Conservation (phyloP, 495 filamentous ascomycete genomes). For the Trichoderma orchidacearum region DNA sequence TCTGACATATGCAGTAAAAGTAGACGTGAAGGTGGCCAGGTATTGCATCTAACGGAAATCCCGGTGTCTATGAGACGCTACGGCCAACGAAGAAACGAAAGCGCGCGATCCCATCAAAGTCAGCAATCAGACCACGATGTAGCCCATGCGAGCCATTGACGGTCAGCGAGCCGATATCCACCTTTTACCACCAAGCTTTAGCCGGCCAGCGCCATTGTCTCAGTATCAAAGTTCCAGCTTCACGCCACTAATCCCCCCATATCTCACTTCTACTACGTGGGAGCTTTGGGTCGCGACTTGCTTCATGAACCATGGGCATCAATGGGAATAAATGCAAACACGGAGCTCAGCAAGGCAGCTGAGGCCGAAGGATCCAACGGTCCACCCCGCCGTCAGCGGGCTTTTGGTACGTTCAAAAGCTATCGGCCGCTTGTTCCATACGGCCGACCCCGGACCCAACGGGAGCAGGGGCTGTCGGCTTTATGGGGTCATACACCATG, state of each 20-base stretch:
- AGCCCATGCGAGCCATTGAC: not conserved
- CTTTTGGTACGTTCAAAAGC: not conserved
- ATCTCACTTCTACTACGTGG: too few species aligned
- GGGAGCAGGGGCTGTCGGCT: not conserved
- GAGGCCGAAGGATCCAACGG: not conserved
- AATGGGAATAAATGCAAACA: too few species aligned
- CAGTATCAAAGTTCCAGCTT: not conserved
- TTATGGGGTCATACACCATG: not conserved
- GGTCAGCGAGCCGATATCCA: not conserved
- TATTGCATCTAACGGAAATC: not conserved
- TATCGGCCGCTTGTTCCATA: not conserved
- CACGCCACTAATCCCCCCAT: not conserved
- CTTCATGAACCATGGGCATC: too few species aligned
- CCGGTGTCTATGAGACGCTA: too few species aligned
- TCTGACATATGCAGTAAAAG: too few species aligned
- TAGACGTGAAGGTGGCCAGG: not conserved
- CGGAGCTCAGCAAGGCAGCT: not conserved
- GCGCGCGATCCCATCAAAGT: too few species aligned
- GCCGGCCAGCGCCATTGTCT: not conserved
- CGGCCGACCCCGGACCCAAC: not conserved
- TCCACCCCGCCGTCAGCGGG: not conserved
- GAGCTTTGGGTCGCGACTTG: too few species aligned
- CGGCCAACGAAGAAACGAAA: too few species aligned
- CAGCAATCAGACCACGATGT: too few species aligned
- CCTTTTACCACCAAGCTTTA: not conserved